These are phyloP conservation scores for Xylaria sp. DNA, from an alignment of 2,329 filamentous ascomycete genomes.

Conservation along the genomic window DNA sequence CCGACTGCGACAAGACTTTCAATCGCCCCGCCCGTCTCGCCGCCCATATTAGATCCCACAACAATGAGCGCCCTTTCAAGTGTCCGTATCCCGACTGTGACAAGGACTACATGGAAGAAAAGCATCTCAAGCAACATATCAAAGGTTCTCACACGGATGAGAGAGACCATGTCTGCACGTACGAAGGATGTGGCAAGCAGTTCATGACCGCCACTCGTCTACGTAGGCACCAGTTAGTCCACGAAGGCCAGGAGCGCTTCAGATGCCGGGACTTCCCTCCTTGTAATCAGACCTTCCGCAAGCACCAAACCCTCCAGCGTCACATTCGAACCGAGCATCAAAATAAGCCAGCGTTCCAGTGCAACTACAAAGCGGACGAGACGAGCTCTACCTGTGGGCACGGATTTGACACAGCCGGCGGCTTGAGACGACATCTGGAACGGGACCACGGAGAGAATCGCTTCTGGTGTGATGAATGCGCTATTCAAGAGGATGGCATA, in stretches of 20 bases:
- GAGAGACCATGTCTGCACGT: slow-evolving; percentile 76
- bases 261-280: slow-evolving; percentile 75
- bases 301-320: slow-evolving; percentile 84
- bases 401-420: slow-evolving; percentile 77
- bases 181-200: slow-evolving; percentile 77
- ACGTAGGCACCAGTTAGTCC: slow-evolving; percentile 79
- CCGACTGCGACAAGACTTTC: slow-evolving; percentile 82
- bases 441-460: slow-evolving; percentile 74
- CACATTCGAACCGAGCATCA: slow-evolving; percentile 84
- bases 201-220: slow-evolving; percentile 85
- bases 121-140: slow-evolving; percentile 86
- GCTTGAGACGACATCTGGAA: slow-evolving; percentile 76
- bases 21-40: slow-evolving; percentile 84
- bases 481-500: slow-evolving; percentile 52
- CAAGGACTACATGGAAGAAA: slow-evolving; percentile 87
- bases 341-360: slow-evolving; percentile 75
- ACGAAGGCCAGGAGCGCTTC: slow-evolving; percentile 80
- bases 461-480: slow-evolving; percentile 83
- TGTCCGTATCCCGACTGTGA: slow-evolving; percentile 77
- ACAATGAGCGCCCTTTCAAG: slow-evolving; percentile 80
- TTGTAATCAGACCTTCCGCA: slow-evolving; percentile 84
- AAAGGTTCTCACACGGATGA: slow-evolving; percentile 81
- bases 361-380: slow-evolving; percentile 58
- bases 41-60: slow-evolving; percentile 85
- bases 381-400: slow-evolving; percentile 62